Evolutionary conservation across 2,329 filamentous ascomycete genomes (phyloP).

Genomic region (Diaporthe ampelina): DNA sequence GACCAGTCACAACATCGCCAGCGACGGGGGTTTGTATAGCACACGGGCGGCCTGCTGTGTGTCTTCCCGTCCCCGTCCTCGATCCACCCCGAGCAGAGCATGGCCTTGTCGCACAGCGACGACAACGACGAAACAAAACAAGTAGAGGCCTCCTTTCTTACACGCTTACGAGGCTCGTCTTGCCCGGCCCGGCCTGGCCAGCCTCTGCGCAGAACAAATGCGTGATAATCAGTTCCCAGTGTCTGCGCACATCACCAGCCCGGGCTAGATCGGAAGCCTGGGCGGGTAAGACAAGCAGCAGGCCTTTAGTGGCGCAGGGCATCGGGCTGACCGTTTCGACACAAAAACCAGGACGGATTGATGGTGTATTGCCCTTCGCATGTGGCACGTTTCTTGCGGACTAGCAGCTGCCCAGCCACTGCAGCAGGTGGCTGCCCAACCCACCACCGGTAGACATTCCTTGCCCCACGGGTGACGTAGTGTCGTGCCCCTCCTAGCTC

Average conservation of each 20-base stretch:
- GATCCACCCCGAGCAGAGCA: background rate
- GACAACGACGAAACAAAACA: slow-evolving; percentile 5
- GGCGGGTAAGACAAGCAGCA: slow-evolving; percentile 16
- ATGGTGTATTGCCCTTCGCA: too few relatives aligned
- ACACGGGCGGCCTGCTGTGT: slow-evolving; percentile 33
- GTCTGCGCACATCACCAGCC: background rate
- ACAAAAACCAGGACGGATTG: too few relatives aligned
- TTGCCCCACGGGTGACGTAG: slow-evolving; percentile 38
- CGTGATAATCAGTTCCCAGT: background rate
- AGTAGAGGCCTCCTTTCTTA: slow-evolving; percentile 16
- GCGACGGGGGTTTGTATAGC: slow-evolving; percentile 27
- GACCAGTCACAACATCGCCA: slow-evolving; percentile 12
- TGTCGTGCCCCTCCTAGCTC: slow-evolving; percentile 6
- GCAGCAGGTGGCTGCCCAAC: slow-evolving; percentile 10
- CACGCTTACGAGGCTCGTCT: background rate
- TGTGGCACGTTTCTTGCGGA: background rate
- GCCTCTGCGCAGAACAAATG: background rate
- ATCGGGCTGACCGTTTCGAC: background rate
- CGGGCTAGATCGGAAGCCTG: background rate
- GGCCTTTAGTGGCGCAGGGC: slow-evolving; percentile 8
- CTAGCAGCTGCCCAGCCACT: background rate
- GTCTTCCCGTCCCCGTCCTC: background rate
- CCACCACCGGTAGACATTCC: background rate
- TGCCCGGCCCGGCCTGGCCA: slow-evolving; percentile 3
- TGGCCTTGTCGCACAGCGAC: slow-evolving; percentile 3